Percentiles rank a stretch among this genome's conserved stretches.
These are phyloP conservation scores for Phtheirospermum japonicum DNA, from an alignment of 257 asterid genomes.

Conservation along the genomic window DNA sequence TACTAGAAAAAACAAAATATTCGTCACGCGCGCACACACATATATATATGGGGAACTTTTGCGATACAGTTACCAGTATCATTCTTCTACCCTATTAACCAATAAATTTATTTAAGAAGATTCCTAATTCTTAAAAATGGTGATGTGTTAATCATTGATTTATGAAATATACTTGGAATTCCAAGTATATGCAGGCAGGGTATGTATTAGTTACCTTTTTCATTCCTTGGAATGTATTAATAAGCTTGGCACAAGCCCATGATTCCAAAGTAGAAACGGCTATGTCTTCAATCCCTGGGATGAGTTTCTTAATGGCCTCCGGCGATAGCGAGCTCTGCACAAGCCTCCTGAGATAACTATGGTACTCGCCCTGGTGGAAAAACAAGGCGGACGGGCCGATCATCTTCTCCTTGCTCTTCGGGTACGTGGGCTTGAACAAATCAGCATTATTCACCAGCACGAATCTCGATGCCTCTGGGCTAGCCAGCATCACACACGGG, in stretches of 20 bases:
- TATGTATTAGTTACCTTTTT: conserved; percentile 44
- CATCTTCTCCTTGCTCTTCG: conserved; percentile 84
- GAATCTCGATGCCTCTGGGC: conserved; percentile 72
- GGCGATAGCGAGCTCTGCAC: conserved; percentile 56
- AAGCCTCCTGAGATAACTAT: conserved; percentile 47
- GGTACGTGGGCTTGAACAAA: conserved; percentile 74
- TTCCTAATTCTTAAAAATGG: too few species aligned
- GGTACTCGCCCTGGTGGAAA: conserved; percentile 73
- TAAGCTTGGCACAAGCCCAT: conserved; percentile 39
- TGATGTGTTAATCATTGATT: too few species aligned
- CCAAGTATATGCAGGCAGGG: too few species aligned
- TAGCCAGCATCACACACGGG: conserved; percentile 78
- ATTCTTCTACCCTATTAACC: too few species aligned
- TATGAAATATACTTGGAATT: too few species aligned
- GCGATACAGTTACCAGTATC: too few species aligned
- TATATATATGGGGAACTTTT: too few species aligned
- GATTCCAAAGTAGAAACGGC: conserved; percentile 46
- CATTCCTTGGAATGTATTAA: conserved; percentile 59
- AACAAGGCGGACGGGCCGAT: conserved; percentile 73
- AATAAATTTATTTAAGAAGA: too few species aligned
- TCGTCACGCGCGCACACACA: too few species aligned
- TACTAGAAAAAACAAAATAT: too few species aligned
- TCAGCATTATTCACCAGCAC: conserved; percentile 63
- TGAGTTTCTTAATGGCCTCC: conserved; percentile 41
- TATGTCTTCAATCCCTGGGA: conserved; percentile 45